Evolutionary conservation across 257 asterid species (phyloP).

Genomic region (Salvia rosmarinus): DNA sequence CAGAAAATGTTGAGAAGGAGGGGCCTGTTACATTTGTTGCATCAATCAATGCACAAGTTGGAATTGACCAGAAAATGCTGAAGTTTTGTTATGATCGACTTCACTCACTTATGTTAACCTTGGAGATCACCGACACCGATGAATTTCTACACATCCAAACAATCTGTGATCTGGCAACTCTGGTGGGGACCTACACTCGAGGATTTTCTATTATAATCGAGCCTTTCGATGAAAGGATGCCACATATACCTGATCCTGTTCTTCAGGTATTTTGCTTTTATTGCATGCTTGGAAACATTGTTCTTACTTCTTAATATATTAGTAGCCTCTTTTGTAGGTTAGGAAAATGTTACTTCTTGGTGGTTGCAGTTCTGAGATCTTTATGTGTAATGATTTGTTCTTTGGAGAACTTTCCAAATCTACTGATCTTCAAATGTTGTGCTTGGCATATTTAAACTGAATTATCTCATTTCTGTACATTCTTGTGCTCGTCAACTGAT

Average conservation of each 20-base stretch:
- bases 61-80: conserved; percentile 94
- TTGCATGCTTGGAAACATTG: neutral
- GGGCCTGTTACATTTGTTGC: conserved; percentile 96
- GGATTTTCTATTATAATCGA: conserved; percentile 97
- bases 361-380: neutral
- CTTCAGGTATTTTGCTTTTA: conserved; percentile 63
- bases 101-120: conserved; percentile 88
- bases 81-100: conserved; percentile 91
- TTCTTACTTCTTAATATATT: neutral
- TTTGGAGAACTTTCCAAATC: neutral
- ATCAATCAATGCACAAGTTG: conserved; percentile 81
- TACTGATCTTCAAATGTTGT: conserved; percentile 1
- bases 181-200: conserved; percentile 87
- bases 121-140: conserved; percentile 95
- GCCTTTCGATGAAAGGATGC: conserved; percentile 97
- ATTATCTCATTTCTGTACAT: neutral
- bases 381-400: neutral
- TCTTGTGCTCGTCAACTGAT: conserved; percentile 11
- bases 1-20: conserved; percentile 96
- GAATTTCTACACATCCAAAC: conserved; percentile 91
- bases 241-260: conserved; percentile 96
- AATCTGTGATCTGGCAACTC: conserved; percentile 93
- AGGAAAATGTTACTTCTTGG: neutral
- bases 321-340: neutral
- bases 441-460: neutral